Percentiles rank a stretch among this genome's conserved stretches.
Conservation (phyloP, 352 stramenopile genomes). For the Thraustochytrium sp. region DNA sequence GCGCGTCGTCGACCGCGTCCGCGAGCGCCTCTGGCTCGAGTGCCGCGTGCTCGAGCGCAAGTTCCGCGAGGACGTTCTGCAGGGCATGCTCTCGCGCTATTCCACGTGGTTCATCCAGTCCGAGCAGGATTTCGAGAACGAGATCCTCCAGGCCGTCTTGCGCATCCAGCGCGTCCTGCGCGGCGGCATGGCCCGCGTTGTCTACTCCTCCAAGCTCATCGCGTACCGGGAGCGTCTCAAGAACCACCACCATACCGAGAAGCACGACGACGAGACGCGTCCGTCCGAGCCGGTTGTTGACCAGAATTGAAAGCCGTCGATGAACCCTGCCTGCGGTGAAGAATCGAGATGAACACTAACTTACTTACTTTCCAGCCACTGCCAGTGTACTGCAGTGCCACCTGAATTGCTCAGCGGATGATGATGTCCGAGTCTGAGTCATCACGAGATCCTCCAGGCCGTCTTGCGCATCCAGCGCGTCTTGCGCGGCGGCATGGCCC, state of each 20-base stretch:
- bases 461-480: constrained; percentile 23
- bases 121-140: constrained; percentile 8
- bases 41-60: constrained; percentile 19
- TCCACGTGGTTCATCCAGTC: not conserved
- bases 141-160: not conserved
- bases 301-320: no score
- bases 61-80: not conserved
- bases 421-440: no score
- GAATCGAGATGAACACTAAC: no score
- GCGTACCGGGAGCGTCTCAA: not conserved
- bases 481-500: not conserved
- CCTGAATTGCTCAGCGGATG: no score
- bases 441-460: not conserved
- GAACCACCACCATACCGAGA: not conserved
- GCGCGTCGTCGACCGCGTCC: not conserved
- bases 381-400: no score
- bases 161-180: constrained; percentile 18
- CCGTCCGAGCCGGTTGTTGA: not conserved
- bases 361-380: no score
- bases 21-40: constrained; percentile 5
- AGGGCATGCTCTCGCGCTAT: not conserved
- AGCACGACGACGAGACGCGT: not conserved
- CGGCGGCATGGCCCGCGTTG: not conserved
- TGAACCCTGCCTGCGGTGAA: no score
- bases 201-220: constrained; percentile 16